A percentile compares a stretch with the other conserved stretches of the same genome.
phyloP scores from a whole-genome alignment of 1,284 basidiomycete genomes.

The Phylloboletellus chloephorus region DNA sequence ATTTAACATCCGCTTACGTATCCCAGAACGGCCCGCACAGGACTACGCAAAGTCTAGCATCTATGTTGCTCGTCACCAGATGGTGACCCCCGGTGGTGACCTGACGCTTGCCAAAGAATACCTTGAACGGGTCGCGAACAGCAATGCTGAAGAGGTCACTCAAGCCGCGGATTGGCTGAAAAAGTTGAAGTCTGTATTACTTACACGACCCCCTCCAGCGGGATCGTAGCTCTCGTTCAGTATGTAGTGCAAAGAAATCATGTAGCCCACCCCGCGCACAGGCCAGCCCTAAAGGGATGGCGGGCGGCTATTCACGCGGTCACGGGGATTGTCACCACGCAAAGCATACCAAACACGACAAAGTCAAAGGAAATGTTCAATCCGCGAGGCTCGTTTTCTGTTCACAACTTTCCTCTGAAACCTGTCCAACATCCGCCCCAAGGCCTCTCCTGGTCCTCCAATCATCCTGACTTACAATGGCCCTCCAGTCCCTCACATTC shows the following conservation, averaged over 20 bases:
- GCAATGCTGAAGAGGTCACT: constrained; percentile 70
- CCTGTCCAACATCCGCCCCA: constrained; percentile 10
- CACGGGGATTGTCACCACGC: constrained; percentile 38
- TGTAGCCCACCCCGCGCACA: not conserved
- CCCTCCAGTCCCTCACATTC: constrained; percentile 21
- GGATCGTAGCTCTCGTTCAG: not conserved
- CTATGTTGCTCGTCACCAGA: constrained; percentile 74
- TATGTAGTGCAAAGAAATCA: not conserved
- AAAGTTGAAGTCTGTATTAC: constrained; percentile 38
- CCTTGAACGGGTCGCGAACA: constrained; percentile 65
- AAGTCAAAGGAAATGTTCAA: constrained; percentile 57
- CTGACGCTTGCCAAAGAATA: constrained; percentile 58
- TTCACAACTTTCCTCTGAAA: constrained; percentile 28
- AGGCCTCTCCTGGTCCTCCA: constrained; percentile 5
- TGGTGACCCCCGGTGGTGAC: constrained; percentile 57
- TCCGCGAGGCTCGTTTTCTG: constrained; percentile 37
- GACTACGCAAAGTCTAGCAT: constrained; percentile 79
- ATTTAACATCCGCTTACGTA: constrained; percentile 10
- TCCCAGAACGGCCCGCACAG: constrained; percentile 56
- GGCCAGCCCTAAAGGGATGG: constrained; percentile 37
- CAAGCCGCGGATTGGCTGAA: constrained; percentile 62
- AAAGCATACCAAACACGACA: constrained; percentile 50
- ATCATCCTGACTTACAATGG: constrained; percentile 11
- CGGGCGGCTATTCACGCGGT: constrained; percentile 33
- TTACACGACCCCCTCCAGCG: constrained; percentile 17